Conservation (phyloP, 495 filamentous ascomycete species). For the Parathielavia hyrcaniae region DNA sequence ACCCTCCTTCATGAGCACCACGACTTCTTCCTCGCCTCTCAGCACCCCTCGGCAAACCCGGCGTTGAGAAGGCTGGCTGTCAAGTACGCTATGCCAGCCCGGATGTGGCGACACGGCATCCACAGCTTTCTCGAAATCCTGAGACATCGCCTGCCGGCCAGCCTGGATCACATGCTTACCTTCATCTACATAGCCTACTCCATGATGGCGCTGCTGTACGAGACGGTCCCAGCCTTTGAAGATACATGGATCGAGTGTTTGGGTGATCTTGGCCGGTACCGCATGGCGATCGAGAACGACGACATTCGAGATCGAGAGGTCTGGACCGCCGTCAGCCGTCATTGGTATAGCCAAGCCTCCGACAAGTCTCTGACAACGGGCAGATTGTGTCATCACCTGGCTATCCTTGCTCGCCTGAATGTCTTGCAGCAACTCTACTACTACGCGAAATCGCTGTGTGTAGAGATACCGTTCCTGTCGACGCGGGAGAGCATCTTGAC, state of each 20-base stretch:
- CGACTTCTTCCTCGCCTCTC: too few relatives aligned
- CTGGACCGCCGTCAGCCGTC: conserved; percentile 69
- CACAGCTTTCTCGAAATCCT: conserved; percentile 68
- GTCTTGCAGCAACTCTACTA: conserved; percentile 68
- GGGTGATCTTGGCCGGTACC: conserved; percentile 60
- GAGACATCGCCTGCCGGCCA: conserved; percentile 59
- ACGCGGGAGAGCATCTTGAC: conserved; percentile 65
- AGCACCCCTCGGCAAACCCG: too few relatives aligned
- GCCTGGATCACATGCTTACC: too few relatives aligned
- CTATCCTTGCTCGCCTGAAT: conserved; percentile 71
- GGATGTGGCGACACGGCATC: conserved; percentile 67
- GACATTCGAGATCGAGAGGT: conserved; percentile 64
- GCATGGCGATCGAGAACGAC: conserved; percentile 73
- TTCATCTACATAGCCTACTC: too few relatives aligned
- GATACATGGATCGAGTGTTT: conserved; percentile 91
- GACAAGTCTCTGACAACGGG: too few relatives aligned
- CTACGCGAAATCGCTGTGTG: conserved; percentile 52
- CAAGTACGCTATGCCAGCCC: conserved; percentile 70
- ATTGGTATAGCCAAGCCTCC: conserved; percentile 79
- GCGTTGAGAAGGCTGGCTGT: too few relatives aligned
- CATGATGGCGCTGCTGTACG: too few relatives aligned
- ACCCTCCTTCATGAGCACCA: too few relatives aligned
- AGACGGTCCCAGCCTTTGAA: conserved; percentile 71
- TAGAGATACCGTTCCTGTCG: conserved; percentile 50
- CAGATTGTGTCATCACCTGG: conserved; percentile 77